A percentile compares a stretch with the other conserved stretches of the same genome.
Conservation (phyloP, 164 flowering plant species). For the Houttuynia cordata region DNA sequence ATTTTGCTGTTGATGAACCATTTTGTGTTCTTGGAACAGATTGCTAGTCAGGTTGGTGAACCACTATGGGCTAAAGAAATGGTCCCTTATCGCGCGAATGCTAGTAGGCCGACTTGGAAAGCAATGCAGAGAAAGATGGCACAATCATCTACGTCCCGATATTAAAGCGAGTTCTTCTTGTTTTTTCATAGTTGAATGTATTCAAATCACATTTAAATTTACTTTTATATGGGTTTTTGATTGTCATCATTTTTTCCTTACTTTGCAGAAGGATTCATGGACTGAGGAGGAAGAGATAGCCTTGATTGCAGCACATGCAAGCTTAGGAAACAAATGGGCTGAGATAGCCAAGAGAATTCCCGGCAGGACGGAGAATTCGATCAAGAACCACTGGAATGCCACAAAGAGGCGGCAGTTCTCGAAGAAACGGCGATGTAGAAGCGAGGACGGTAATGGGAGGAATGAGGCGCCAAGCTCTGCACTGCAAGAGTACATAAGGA, state of each 20-base stretch:
- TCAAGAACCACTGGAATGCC: conserved; percentile 12
- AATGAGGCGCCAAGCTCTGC: neutral
- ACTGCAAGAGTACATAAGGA: conserved; percentile 10
- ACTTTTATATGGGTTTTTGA: neutral
- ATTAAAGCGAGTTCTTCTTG: conserved; percentile 23
- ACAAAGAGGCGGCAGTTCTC: conserved; percentile 7
- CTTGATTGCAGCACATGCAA: conserved; percentile 7
- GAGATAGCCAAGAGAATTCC: conserved; percentile 10
- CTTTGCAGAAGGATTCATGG: conserved; percentile 9
- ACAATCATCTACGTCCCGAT: conserved; percentile 38
- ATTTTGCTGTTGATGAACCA: too few species aligned
- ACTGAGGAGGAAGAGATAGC: conserved; percentile 8
- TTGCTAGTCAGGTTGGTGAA: conserved; percentile 21
- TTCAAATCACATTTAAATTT: too few species aligned
- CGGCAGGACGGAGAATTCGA: conserved; percentile 7
- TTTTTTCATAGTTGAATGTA: too few species aligned
- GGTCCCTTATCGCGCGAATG: conserved; percentile 32
- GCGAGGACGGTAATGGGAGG: neutral
- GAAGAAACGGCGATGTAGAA: conserved; percentile 4
- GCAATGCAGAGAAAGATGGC: conserved; percentile 57
- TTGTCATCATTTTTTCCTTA: neutral
- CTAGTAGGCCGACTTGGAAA: conserved; percentile 36
- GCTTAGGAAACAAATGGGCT: conserved; percentile 9
- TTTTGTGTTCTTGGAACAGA: conserved; percentile 11
- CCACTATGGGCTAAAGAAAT: conserved; percentile 25